A percentile compares a stretch with the other conserved stretches of the same genome.
phyloP scores from a whole-genome alignment of 2,329 filamentous ascomycete species.

The Beauveria scarabaeidicola region DNA sequence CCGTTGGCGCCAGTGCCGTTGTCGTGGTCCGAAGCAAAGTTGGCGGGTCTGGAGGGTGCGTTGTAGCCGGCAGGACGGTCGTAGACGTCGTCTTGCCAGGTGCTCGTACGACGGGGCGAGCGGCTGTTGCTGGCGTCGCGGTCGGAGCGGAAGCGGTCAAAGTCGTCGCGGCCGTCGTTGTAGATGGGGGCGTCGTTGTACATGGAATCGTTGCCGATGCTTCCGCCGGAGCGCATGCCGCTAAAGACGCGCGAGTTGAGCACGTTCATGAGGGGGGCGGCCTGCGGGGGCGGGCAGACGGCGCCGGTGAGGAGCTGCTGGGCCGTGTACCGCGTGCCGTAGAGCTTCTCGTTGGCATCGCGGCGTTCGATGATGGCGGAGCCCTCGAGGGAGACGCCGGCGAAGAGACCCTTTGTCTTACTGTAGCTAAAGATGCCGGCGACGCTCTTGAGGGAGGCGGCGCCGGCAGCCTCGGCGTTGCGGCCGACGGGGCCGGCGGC shows the following conservation, averaged over 20 bases:
- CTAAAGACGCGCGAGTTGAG: conserved; percentile 80
- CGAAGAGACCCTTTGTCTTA: conserved; percentile 95
- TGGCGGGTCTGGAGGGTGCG: conserved; percentile 41
- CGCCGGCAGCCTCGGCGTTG: conserved; percentile 92
- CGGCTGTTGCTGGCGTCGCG: conserved; percentile 22
- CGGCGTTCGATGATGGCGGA: conserved; percentile 87
- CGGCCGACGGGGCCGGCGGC: conserved; percentile 89
- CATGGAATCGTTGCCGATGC: conserved; percentile 51
- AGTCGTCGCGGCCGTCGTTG: conserved; percentile 71
- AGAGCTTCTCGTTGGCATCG: conserved; percentile 95
- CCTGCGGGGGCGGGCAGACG: conserved; percentile 69
- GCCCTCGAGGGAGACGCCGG: conserved; percentile 89
- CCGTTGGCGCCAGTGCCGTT: conserved; percentile 41
- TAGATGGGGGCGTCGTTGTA: conserved; percentile 94
- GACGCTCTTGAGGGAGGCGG: conserved; percentile 80
- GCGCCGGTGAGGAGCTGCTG: conserved; percentile 71
- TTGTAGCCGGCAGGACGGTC: conserved; percentile 44
- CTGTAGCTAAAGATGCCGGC: conserved; percentile 94
- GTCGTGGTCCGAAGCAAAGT: conserved; percentile 34
- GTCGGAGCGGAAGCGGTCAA: conserved; percentile 35
- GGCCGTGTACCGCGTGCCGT: conserved; percentile 74
- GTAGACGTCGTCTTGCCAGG: conserved; percentile 70
- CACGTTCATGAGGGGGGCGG: conserved; percentile 75
- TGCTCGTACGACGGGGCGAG: conserved; percentile 55
- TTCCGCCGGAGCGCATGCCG: conserved; percentile 42